Conservation (phyloP, 2,329 filamentous ascomycete species). For the Simplicillium sp. region DNA sequence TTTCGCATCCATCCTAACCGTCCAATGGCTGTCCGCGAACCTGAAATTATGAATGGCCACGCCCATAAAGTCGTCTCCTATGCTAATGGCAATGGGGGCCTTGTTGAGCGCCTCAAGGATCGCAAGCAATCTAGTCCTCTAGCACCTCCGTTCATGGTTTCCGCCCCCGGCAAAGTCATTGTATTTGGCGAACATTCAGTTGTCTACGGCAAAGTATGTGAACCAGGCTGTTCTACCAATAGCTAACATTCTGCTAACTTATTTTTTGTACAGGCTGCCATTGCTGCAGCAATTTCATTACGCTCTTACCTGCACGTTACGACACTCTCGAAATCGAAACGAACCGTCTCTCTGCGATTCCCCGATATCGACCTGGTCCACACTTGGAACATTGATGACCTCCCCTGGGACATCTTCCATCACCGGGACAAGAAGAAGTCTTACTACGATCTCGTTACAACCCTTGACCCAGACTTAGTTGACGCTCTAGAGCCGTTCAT, state of each 20-base stretch:
- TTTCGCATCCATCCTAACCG: no score
- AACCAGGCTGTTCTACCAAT: neutral
- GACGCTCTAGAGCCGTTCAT: slow-evolving; percentile 75
- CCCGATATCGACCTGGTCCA: slow-evolving; percentile 84
- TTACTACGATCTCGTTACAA: slow-evolving; percentile 83
- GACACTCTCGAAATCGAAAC: slow-evolving; percentile 82
- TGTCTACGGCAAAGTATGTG: slow-evolving; percentile 80
- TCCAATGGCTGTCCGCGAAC: slow-evolving; percentile 14
- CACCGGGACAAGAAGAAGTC: slow-evolving; percentile 81
- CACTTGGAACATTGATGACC: slow-evolving; percentile 85
- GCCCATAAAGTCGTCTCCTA: slow-evolving; percentile 14
- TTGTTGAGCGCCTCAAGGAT: slow-evolving; percentile 26
- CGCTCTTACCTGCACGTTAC: slow-evolving; percentile 96
- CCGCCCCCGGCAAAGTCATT: slow-evolving; percentile 95
- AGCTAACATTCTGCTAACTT: neutral
- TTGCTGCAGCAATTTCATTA: slow-evolving; percentile 89
- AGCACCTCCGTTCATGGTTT: slow-evolving; percentile 94
- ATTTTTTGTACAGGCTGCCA: slow-evolving; percentile 54
- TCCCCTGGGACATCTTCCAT: slow-evolving; percentile 80
- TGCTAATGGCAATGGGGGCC: slow-evolving; percentile 23
- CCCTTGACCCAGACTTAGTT: slow-evolving; percentile 74
- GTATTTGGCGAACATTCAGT: slow-evolving; percentile 97
- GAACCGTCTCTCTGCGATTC: slow-evolving; percentile 81
- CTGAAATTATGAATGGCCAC: slow-evolving; percentile 16
- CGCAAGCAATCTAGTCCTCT: slow-evolving; percentile 55